These are phyloP conservation scores for Cokeromyces recurvatus DNA, from an alignment of 371 early-diverging fungal species.

Conservation along the genomic window DNA sequence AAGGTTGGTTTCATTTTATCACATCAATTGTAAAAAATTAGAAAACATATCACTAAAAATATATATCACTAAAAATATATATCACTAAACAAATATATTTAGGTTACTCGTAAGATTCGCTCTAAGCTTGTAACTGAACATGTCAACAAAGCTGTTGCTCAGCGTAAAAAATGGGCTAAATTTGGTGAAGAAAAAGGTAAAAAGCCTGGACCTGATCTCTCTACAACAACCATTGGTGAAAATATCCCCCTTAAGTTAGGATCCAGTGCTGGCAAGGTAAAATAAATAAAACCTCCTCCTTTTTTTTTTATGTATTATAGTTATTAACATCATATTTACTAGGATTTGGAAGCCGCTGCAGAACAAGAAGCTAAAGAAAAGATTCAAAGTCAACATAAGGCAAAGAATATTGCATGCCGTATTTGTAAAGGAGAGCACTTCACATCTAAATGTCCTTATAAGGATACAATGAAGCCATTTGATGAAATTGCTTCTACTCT, in stretches of 20 bases:
- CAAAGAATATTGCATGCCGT: constrained; percentile 91
- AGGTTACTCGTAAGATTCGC: constrained; percentile 80
- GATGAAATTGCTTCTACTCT: constrained; percentile 52
- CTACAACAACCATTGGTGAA: constrained; percentile 89
- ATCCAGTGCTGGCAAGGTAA: constrained; percentile 49
- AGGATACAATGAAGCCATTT: constrained; percentile 82
- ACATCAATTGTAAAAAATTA: too few relatives aligned
- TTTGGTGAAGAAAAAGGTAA: constrained; percentile 76
- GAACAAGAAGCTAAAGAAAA: constrained; percentile 55
- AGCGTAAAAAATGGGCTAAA: constrained; percentile 84
- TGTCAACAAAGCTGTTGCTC: constrained; percentile 88
- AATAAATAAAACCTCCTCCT: neutral
- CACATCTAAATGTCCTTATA: constrained; percentile 96
- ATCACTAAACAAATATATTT: too few relatives aligned
- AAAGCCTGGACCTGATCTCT: constrained; percentile 80
- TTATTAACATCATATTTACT: too few relatives aligned
- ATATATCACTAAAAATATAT: too few relatives aligned
- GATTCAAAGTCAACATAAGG: constrained; percentile 44
- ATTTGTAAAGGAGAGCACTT: constrained; percentile 96
- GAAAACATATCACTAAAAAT: too few relatives aligned
- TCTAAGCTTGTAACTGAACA: constrained; percentile 74
- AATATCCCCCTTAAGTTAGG: constrained; percentile 84
- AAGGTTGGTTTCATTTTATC: constrained; percentile 54
- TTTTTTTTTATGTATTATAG: neutral
- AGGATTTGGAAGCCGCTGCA: constrained; percentile 46